Conservation (phyloP, 1,284 basidiomycete genomes). For the Marasmius tenuissimus region DNA sequence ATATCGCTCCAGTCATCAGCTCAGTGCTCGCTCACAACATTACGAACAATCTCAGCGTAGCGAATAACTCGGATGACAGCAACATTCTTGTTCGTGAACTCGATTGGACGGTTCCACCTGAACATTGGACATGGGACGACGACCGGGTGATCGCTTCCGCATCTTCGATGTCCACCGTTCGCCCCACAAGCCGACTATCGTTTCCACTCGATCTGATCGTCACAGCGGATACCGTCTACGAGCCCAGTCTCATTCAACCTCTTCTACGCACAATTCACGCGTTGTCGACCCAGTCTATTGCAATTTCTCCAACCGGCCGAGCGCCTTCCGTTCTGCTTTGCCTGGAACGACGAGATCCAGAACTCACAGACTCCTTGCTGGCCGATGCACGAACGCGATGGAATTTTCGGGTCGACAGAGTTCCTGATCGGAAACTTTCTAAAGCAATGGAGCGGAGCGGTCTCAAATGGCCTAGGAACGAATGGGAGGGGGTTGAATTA, state of each 20-base stretch:
- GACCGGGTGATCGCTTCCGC: slow-evolving; percentile 35
- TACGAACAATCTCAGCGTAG: slow-evolving; percentile 39
- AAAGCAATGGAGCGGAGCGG: slow-evolving; percentile 41
- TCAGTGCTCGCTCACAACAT: slow-evolving; percentile 72
- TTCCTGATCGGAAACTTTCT: slow-evolving; percentile 61
- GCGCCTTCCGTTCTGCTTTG: background rate
- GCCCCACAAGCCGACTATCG: slow-evolving; percentile 25
- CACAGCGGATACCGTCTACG: slow-evolving; percentile 86
- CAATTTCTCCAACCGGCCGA: slow-evolving; percentile 29
- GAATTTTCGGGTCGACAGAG: slow-evolving; percentile 57
- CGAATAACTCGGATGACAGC: slow-evolving; percentile 35
- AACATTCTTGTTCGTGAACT: slow-evolving; percentile 57
- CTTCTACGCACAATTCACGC: slow-evolving; percentile 69
- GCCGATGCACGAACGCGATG: slow-evolving; percentile 32
- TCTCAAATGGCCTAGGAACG: slow-evolving; percentile 57
- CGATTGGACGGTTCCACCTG: slow-evolving; percentile 61
- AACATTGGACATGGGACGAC: slow-evolving; percentile 57
- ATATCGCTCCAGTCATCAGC: slow-evolving; percentile 68
- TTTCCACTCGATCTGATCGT: slow-evolving; percentile 79
- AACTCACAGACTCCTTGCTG: slow-evolving; percentile 32
- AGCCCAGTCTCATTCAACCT: slow-evolving; percentile 60
- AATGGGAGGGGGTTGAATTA: slow-evolving; percentile 78
- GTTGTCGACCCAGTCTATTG: slow-evolving; percentile 41
- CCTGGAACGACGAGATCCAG: background rate
- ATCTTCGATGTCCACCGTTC: slow-evolving; percentile 15